Base-by-base conservation (phyloP, 495 filamentous ascomycete genomes). In the Cercophora newfieldiana region DNA sequence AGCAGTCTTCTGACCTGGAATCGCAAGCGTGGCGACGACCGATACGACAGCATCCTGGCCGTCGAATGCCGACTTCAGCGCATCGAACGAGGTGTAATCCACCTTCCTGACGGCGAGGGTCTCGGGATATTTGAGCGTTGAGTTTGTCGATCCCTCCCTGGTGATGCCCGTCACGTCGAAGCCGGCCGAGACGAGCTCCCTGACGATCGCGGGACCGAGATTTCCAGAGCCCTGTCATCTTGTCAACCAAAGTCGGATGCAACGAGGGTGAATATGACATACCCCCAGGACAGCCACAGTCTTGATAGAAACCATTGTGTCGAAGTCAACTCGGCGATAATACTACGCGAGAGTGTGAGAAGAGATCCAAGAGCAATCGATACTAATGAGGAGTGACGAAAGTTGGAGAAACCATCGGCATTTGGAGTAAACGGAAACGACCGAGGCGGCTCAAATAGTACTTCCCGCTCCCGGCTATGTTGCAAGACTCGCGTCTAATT, bases 141-240 rank as follows among this genome's bases (percentile, higher is more conserved):
- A 76, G 21, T 44, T 44, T 4, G 78, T 73, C 7, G 79, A 83
- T 16, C 59, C 67, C 3, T 75, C 61, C 19, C 90, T 86, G 22
- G 81, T 82, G 18, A 92, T 68, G 25, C 81, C 80, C 1, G 87
- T 89, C 47, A 91, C 81, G 12, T 81, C 73, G 77, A 90, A 89
- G 22, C 80, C 78, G 0, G 83, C 80, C 1, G 81, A 69, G 30
- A 88, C 60, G 19, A 91, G 80, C 21, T 79, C 81, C 44, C 80
- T 68, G 61, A 90, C 73, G 31, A 89, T 75, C 3, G 83, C 72
- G n/a, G 78, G 74, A 56, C 89, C 90, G 10, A 91, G 75, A 59
- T 81, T 83, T 47, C 90, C 89, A 1, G 80, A 81, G 7, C 24
- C 54, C 54, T 57, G 26, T 12, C 7, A 6, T 2, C 6, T 6